A percentile compares a stretch with the other conserved stretches of the same genome.
Conservation (phyloP, 2,329 filamentous ascomycete species). For the Beauveria varroae region DNA sequence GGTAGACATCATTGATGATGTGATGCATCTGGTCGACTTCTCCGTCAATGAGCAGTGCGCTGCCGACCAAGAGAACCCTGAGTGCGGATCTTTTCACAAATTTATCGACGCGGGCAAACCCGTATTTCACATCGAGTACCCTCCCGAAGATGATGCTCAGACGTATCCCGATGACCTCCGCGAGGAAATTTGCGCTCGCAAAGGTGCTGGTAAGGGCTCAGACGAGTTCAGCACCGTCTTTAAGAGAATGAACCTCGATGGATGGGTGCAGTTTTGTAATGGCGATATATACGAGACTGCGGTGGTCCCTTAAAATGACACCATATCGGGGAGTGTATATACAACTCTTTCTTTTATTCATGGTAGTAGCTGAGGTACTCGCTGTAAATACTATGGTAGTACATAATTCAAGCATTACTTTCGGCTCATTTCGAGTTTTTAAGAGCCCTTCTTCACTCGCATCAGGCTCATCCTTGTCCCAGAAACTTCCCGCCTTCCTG, state of each 20-base stretch:
- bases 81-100: constrained; percentile 49
- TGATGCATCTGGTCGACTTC: constrained; percentile 49
- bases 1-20: constrained; percentile 45
- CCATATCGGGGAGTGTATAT: not conserved
- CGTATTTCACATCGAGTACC: constrained; percentile 69
- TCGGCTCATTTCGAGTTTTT: not conserved
- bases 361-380: not conserved
- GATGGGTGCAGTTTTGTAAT: constrained; percentile 53
- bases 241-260: constrained; percentile 57
- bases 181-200: constrained; percentile 32
- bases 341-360: not conserved
- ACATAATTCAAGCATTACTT: not conserved
- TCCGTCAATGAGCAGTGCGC: constrained; percentile 65
- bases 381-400: not conserved
- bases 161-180: constrained; percentile 12
- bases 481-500: constrained; percentile 28
- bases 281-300: constrained; percentile 23
- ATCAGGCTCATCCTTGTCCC: not conserved
- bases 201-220: constrained; percentile 31
- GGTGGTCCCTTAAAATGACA: not conserved
- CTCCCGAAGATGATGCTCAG: constrained; percentile 27
- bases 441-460: not conserved
- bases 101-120: constrained; percentile 57
- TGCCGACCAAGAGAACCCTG: constrained; percentile 48
- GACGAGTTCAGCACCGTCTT: constrained; percentile 55